A percentile compares a stretch with the other conserved stretches of the same genome.
These are phyloP conservation scores for Capronia americana DNA, from an alignment of 2,329 filamentous ascomycete species.

Conservation along the genomic window DNA sequence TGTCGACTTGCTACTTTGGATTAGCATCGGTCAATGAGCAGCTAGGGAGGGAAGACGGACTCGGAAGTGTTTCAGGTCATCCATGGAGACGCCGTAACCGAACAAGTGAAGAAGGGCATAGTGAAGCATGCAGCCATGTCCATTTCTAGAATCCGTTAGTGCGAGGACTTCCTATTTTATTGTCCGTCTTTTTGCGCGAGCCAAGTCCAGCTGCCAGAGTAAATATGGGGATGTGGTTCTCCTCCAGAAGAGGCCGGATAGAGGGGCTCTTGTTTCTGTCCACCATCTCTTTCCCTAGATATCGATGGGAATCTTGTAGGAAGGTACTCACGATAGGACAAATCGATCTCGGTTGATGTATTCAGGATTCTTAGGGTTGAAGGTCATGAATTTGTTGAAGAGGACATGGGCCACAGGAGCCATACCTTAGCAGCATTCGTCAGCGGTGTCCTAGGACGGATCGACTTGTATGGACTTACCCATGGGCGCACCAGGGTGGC, in stretches of 20 bases:
- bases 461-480: constrained; percentile 24
- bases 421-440: constrained; percentile 62
- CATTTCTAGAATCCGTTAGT: constrained; percentile 70
- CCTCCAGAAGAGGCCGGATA: neutral
- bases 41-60: constrained; percentile 65
- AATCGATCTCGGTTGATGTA: constrained; percentile 99
- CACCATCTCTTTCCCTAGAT: neutral
- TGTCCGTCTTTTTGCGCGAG: neutral
- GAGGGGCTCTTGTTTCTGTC: neutral
- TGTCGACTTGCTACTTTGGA: constrained; percentile 65
- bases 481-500: constrained; percentile 99
- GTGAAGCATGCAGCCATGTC: constrained; percentile 99
- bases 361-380: constrained; percentile 98
- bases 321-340: constrained; percentile 88
- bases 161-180: neutral
- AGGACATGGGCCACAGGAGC: constrained; percentile 95
- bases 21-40: constrained; percentile 48
- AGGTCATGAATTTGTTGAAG: constrained; percentile 98
- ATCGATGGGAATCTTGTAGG: neutral
- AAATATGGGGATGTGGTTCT: neutral
- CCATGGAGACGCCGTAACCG: constrained; percentile 83
- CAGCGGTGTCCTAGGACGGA: constrained; percentile 1
- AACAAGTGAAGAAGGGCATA: constrained; percentile 98
- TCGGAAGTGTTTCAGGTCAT: constrained; percentile 96
- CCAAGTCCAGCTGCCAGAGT: neutral